Percentiles rank a stretch among this genome's conserved stretches.
Evolutionary conservation across 768 basidiomycete species (phyloP).

Genomic region (Leucocoprinus sp.): DNA sequence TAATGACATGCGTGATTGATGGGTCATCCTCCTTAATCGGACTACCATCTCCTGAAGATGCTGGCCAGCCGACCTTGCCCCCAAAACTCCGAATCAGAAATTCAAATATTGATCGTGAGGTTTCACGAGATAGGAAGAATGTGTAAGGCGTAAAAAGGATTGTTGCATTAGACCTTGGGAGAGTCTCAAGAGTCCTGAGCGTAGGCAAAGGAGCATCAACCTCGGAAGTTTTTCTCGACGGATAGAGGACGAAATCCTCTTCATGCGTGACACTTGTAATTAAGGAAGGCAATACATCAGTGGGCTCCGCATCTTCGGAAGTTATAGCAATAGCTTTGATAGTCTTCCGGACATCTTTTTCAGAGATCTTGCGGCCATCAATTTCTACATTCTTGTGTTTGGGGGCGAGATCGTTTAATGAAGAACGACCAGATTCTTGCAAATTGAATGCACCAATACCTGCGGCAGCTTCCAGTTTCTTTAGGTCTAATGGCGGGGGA

Average conservation of each 20-base stretch:
- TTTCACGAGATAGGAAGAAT: constrained; percentile 92
- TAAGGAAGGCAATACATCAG: no score
- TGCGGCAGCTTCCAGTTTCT: constrained; percentile 78
- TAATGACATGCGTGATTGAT: constrained; percentile 89
- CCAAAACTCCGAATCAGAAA: constrained; percentile 90
- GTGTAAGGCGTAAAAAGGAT: constrained; percentile 77
- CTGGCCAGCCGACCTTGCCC: constrained; percentile 85
- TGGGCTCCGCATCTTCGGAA: constrained; percentile 28
- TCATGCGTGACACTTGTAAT: constrained; percentile 20
- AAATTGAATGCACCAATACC: constrained; percentile 85
- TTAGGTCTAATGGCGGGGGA: constrained; percentile 82
- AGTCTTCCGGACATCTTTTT: constrained; percentile 49
- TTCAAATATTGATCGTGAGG: constrained; percentile 86
- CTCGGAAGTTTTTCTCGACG: constrained; percentile 43
- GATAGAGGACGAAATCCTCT: constrained; percentile 65
- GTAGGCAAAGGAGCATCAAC: constrained; percentile 51
- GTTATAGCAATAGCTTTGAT: constrained; percentile 45
- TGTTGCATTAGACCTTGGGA: constrained; percentile 48
- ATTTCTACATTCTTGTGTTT: constrained; percentile 41
- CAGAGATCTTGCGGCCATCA: constrained; percentile 37
- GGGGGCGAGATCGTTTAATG: constrained; percentile 27
- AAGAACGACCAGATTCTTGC: constrained; percentile 34
- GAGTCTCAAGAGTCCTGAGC: constrained; percentile 52
- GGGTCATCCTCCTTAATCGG: constrained; percentile 71
- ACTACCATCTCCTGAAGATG: constrained; percentile 74